A percentile compares a stretch with the other conserved stretches of the same genome.
phyloP scores from a whole-genome alignment of 73 alveolate genomes.

The Diophrys sp. region DNA sequence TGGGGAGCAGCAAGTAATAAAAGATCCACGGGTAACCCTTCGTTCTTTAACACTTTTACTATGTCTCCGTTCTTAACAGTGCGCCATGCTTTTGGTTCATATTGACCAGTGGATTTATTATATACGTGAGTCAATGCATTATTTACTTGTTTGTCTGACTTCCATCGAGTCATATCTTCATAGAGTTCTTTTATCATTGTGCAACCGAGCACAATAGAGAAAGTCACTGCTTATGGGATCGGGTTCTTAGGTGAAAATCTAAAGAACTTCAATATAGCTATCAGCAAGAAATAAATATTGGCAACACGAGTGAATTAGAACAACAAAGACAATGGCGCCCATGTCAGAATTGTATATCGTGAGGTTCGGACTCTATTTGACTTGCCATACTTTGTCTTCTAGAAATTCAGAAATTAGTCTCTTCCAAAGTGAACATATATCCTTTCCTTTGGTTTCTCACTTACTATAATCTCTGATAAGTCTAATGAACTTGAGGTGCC shows the following conservation, averaged over 20 bases:
- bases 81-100: slow-evolving; percentile 34
- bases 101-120: neutral
- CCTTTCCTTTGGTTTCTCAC: neutral
- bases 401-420: neutral
- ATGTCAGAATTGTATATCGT: slow-evolving; percentile 26
- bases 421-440: neutral
- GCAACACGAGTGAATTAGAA: slow-evolving; percentile 74
- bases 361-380: slow-evolving; percentile 26
- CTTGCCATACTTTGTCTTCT: neutral
- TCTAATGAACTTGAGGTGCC: too few relatives aligned
- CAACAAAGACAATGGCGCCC: slow-evolving; percentile 46
- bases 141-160: slow-evolving; percentile 44
- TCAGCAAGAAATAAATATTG: slow-evolving; percentile 69
- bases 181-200: slow-evolving; percentile 90
- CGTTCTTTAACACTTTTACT: slow-evolving; percentile 51
- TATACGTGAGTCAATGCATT: slow-evolving; percentile 17
- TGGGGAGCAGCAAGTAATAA: slow-evolving; percentile 58
- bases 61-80: slow-evolving; percentile 42
- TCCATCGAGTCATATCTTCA: slow-evolving; percentile 78
- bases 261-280: slow-evolving; percentile 80
- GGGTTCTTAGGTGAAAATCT: slow-evolving; percentile 89
- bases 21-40: slow-evolving; percentile 84
- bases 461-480: too few relatives aligned
- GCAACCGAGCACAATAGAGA: slow-evolving; percentile 68
- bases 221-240: slow-evolving; percentile 81